Percentiles rank a stretch among this genome's conserved stretches.
Conservation (phyloP, 2,329 filamentous ascomycete species). For the Neonectria magnoliae region DNA sequence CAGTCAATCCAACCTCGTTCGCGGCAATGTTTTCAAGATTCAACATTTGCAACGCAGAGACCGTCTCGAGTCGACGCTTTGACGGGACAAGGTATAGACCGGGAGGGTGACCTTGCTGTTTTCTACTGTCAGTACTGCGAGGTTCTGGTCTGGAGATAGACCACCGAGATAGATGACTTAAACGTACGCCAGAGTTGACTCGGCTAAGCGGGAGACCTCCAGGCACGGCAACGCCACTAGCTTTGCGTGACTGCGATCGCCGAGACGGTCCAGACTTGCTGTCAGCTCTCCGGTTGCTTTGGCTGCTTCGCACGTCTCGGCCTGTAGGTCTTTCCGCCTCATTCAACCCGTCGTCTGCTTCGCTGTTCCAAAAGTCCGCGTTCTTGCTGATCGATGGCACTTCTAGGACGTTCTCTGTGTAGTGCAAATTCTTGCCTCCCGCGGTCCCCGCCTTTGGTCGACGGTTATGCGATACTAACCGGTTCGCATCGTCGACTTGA, state of each 20-base stretch:
- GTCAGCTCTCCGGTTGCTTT: slow-evolving; percentile 61
- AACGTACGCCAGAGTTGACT: slow-evolving; percentile 59
- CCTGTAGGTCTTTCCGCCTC: slow-evolving; percentile 59
- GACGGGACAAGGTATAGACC: slow-evolving; percentile 66
- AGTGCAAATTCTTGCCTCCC: slow-evolving; percentile 89
- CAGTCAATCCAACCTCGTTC: slow-evolving; percentile 84
- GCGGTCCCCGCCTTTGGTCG: slow-evolving; percentile 73
- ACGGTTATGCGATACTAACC: slow-evolving; percentile 91
- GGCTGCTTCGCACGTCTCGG: slow-evolving; percentile 61
- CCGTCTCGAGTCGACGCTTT: slow-evolving; percentile 67
- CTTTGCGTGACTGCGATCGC: slow-evolving; percentile 67
- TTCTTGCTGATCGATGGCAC: slow-evolving; percentile 56
- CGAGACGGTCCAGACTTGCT: slow-evolving; percentile 60
- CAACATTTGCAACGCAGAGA: slow-evolving; percentile 84
- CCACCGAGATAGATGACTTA: slow-evolving; percentile 45
- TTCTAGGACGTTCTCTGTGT: slow-evolving; percentile 90
- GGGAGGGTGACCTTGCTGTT: slow-evolving; percentile 50
- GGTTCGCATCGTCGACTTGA: slow-evolving; percentile 85
- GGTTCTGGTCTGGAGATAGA: slow-evolving; percentile 45
- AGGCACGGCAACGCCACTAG: slow-evolving; percentile 52
- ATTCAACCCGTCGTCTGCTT: slow-evolving; percentile 70
- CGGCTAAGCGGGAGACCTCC: slow-evolving; percentile 56
- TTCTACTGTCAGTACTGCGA: slow-evolving; percentile 47
- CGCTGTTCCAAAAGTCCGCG: slow-evolving; percentile 76
- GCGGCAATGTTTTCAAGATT: slow-evolving; percentile 92